Conservation (phyloP, 768 basidiomycete species). For the Inosperma sp. region DNA sequence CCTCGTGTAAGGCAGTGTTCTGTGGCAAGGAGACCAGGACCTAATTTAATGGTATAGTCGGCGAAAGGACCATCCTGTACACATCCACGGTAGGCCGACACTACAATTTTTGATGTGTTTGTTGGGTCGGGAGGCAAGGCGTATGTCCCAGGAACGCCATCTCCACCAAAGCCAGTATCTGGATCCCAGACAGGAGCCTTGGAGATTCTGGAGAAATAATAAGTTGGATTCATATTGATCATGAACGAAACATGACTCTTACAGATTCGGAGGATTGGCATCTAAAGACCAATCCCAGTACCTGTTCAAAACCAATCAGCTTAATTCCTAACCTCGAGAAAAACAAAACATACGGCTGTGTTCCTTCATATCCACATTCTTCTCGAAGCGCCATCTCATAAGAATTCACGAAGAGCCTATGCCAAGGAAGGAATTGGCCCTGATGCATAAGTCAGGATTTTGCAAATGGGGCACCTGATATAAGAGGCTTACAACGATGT, state of each 20-base stretch:
- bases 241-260: not conserved
- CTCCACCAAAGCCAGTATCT: slow-evolving; percentile 34
- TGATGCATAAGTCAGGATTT: too few species aligned
- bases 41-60: too few species aligned
- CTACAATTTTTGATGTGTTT: not conserved
- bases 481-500: too few species aligned
- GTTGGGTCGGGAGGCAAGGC: slow-evolving; percentile 20
- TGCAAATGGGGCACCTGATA: too few species aligned
- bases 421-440: too few species aligned
- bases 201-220: slow-evolving; percentile 20
- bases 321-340: not conserved
- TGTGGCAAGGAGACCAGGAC: slow-evolving; percentile 28
- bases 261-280: slow-evolving; percentile 21
- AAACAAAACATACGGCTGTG: slow-evolving; percentile 28
- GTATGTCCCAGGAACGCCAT: slow-evolving; percentile 27
- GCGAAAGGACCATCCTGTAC: too few species aligned
- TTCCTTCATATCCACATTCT: too few species aligned
- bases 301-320: slow-evolving; percentile 15
- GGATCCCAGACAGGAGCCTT: slow-evolving; percentile 34
- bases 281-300: slow-evolving; percentile 41
- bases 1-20: slow-evolving; percentile 32
- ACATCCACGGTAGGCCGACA: too few species aligned
- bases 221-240: slow-evolving; percentile 1
- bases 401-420: too few species aligned
- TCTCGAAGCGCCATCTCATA: too few species aligned